Conservation (phyloP, 2,329 filamentous ascomycete genomes). For the Alternaria hordeiaustralica region DNA sequence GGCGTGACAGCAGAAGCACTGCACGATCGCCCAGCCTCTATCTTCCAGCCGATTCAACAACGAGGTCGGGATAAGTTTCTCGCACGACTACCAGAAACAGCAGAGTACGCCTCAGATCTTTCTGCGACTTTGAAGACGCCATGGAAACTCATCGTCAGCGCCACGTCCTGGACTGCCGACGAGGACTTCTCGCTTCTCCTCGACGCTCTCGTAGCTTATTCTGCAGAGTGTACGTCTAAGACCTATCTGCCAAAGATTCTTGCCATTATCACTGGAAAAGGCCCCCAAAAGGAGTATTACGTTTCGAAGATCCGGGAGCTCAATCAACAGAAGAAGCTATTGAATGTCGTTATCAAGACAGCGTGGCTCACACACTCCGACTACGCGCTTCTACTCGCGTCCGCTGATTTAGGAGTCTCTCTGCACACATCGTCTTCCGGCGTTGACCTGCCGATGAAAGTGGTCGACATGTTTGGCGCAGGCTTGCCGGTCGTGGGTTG, state of each 20-base stretch:
- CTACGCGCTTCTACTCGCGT: constrained; percentile 83
- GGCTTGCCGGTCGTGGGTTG: constrained; percentile 91
- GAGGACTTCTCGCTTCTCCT: constrained; percentile 93
- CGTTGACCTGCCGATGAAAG: constrained; percentile 97
- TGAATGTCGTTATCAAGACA: constrained; percentile 74
- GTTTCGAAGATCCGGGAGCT: constrained; percentile 69
- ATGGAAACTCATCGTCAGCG: constrained; percentile 80
- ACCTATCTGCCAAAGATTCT: constrained; percentile 70
- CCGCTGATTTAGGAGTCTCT: constrained; percentile 87
- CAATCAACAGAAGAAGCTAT: constrained; percentile 66
- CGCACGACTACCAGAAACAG: constrained; percentile 68
- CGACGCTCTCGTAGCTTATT: constrained; percentile 79
- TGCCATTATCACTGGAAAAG: constrained; percentile 93
- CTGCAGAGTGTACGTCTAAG: constrained; percentile 56
- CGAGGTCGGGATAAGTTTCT: constrained; percentile 63
- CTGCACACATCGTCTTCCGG: constrained; percentile 93
- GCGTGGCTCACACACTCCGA: constrained; percentile 85
- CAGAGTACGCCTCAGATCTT: constrained; percentile 65
- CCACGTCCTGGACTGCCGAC: constrained; percentile 96
- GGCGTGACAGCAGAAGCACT: constrained; percentile 66
- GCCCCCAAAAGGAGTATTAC: constrained; percentile 81
- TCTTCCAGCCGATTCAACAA: constrained; percentile 74
- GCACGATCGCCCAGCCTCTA: constrained; percentile 77
- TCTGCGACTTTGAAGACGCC: constrained; percentile 54
- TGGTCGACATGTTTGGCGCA: constrained; percentile 98